phyloP scores from a whole-genome alignment of 2,329 filamentous ascomycete species.

The Penicillium brevicompactum region DNA sequence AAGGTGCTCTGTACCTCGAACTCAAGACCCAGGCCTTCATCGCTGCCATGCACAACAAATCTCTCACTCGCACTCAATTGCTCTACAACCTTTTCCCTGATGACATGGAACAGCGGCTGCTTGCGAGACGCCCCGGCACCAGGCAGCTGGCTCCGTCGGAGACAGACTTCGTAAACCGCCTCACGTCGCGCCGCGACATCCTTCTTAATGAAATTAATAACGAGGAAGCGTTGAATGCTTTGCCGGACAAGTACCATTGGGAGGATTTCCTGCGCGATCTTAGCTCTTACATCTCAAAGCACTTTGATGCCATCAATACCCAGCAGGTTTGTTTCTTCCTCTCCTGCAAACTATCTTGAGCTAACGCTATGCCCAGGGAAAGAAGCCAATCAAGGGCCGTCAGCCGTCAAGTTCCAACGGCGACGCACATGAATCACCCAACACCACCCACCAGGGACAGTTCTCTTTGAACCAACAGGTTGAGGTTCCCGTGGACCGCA shows the following conservation, averaged over 20 bases:
- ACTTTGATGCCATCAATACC: conserved; percentile 56
- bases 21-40: conserved; percentile 70
- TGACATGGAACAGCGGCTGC: conserved; percentile 56
- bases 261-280: conserved; percentile 64
- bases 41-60: conserved; percentile 59
- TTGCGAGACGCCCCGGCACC: conserved; percentile 57
- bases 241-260: conserved; percentile 65
- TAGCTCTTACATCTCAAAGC: conserved; percentile 60
- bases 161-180: conserved; percentile 60
- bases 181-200: conserved; percentile 57
- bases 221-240: conserved; percentile 49
- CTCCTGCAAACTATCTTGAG: not conserved
- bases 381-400: conserved; percentile 42
- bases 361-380: conserved; percentile 34
- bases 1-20: conserved; percentile 63
- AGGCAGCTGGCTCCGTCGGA: conserved; percentile 60
- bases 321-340: conserved; percentile 44
- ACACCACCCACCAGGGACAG: conserved; percentile 44
- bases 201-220: conserved; percentile 58
- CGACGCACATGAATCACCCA: conserved; percentile 39
- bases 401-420: conserved; percentile 40
- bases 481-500: conserved; percentile 43
- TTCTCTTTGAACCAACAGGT: conserved; percentile 43
- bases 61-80: conserved; percentile 58
- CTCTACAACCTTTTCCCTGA: conserved; percentile 63